These are phyloP conservation scores for Aureobasidium sp. DNA, from an alignment of 2,329 filamentous ascomycete species.

Conservation along the genomic window DNA sequence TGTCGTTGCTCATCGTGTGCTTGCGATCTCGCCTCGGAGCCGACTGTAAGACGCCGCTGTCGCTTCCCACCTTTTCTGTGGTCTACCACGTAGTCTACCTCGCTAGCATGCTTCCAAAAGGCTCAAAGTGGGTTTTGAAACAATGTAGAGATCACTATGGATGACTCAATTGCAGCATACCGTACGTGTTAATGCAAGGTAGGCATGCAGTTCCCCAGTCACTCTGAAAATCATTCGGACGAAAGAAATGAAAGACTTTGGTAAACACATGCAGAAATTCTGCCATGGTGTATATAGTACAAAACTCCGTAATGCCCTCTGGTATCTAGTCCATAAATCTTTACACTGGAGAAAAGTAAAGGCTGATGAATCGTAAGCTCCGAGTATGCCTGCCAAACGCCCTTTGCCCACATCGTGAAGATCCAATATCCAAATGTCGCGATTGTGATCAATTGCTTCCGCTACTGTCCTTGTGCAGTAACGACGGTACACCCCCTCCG, in stretches of 20 bases:
- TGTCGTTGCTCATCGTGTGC: background rate
- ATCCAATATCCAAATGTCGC: background rate
- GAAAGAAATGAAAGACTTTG: background rate
- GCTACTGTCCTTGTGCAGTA: slow-evolving; percentile 17
- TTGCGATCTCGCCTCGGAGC: background rate
- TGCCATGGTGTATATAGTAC: slow-evolving; percentile 8
- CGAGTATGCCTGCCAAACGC: slow-evolving; percentile 1
- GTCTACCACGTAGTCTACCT: background rate
- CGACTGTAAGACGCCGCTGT: background rate
- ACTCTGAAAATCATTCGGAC: background rate
- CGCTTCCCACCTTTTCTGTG: background rate
- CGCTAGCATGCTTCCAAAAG: background rate
- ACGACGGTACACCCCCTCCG: slow-evolving; percentile 7
- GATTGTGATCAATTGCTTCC: slow-evolving; percentile 12
- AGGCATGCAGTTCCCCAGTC: background rate
- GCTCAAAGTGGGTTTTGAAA: background rate
- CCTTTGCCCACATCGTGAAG: background rate
- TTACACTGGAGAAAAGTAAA: slow-evolving; percentile 3
- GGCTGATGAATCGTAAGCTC: slow-evolving; percentile 4
- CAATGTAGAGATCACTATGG: background rate
- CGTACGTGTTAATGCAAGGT: background rate
- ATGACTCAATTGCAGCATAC: background rate
- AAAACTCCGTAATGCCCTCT: slow-evolving; percentile 7
- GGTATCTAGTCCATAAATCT: slow-evolving; percentile 10
- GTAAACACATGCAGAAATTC: background rate